These are phyloP conservation scores for Acephala macrosclerotiorum DNA, from an alignment of 2,329 filamentous ascomycete genomes.

Conservation along the genomic window DNA sequence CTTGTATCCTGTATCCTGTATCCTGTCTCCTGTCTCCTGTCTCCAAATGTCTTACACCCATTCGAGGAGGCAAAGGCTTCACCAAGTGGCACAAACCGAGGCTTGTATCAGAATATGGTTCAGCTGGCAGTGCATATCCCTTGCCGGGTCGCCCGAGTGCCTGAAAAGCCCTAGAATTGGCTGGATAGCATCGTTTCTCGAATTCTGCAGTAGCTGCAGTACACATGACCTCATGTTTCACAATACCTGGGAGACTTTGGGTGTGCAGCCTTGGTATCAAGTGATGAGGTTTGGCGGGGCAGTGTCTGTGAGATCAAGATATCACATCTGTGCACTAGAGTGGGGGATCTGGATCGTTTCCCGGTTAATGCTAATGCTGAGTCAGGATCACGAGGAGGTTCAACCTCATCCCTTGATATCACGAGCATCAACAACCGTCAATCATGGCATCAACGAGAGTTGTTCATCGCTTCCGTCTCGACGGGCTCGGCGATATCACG, in stretches of 20 bases:
- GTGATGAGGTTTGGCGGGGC: constrained; percentile 2
- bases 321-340: neutral
- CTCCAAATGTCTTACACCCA: constrained; percentile 13
- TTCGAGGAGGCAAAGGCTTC: constrained; percentile 7
- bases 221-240: constrained; percentile 4
- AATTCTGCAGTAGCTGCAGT: neutral
- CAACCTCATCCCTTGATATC: neutral
- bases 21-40: constrained; percentile 1
- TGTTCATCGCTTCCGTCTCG: neutral
- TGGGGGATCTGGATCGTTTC: neutral
- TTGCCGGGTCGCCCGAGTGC: constrained; percentile 8
- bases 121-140: constrained; percentile 20
- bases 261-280: neutral
- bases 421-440: neutral
- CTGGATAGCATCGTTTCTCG: neutral
- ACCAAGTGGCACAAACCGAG: constrained; percentile 12
- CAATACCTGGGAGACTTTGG: neutral
- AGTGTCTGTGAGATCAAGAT: neutral
- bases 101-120: constrained; percentile 5
- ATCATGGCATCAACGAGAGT: neutral
- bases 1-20: neutral
- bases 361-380: constrained; percentile 10
- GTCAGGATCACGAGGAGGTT: constrained; percentile 3
- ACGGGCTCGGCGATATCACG: neutral
- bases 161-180: constrained; percentile 10